A percentile compares a stretch with the other conserved stretches of the same genome.
phyloP scores from a whole-genome alignment of 78 protist genomes.

The Chrysochromulina parva region DNA sequence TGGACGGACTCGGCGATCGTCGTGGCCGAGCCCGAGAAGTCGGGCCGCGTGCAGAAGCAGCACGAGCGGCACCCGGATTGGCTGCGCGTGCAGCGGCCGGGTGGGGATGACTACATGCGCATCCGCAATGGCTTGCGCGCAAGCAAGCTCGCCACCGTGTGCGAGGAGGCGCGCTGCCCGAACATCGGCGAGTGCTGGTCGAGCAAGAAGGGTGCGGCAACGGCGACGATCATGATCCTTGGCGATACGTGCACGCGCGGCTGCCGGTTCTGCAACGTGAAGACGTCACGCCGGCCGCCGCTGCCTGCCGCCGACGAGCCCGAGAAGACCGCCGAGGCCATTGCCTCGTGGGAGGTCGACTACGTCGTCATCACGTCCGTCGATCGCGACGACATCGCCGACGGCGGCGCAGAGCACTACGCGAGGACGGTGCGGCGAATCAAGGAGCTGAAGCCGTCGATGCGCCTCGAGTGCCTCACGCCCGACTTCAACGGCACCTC shows the following conservation, averaged over 20 bases:
- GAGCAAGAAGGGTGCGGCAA: conserved; percentile 61
- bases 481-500: conserved; percentile 19
- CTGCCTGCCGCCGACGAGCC: conserved; percentile 82
- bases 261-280: conserved; percentile 90
- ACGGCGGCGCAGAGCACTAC: conserved; percentile 41
- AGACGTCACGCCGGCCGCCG: conserved; percentile 73
- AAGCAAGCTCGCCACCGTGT: conserved; percentile 16
- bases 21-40: too few species aligned
- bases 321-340: conserved; percentile 60
- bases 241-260: conserved; percentile 92
- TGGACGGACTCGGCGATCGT: too few species aligned
- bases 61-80: background rate
- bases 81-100: conserved; percentile 7
- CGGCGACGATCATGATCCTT: conserved; percentile 90
- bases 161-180: conserved; percentile 58
- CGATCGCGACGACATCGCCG: conserved; percentile 88
- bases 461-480: conserved; percentile 32
- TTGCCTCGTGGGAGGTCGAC: conserved; percentile 78
- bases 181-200: conserved; percentile 93
- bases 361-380: conserved; percentile 90
- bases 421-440: background rate
- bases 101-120: conserved; percentile 23
- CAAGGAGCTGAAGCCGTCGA: background rate
- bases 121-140: background rate
- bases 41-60: background rate